phyloP scores from a whole-genome alignment of 345 rosid species.

The Aegle marmelos region DNA sequence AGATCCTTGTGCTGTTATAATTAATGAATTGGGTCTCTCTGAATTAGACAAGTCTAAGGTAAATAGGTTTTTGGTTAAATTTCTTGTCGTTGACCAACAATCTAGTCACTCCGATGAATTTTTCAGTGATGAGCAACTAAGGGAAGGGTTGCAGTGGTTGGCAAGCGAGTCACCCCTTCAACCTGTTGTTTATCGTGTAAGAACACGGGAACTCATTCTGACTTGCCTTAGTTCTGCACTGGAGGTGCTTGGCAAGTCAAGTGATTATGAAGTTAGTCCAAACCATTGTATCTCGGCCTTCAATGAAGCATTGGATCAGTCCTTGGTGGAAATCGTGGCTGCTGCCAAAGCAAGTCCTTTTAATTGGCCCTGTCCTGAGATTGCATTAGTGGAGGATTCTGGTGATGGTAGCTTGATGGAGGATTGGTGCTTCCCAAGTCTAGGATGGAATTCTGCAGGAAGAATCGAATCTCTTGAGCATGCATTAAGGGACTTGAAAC shows the following conservation, averaged over 20 bases:
- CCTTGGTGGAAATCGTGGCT: slow-evolving; percentile 41
- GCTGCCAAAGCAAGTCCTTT: slow-evolving; percentile 62
- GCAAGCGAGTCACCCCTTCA: slow-evolving; percentile 74
- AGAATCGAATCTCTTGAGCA: slow-evolving; percentile 39
- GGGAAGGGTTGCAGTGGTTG: slow-evolving; percentile 84
- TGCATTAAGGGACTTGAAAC: slow-evolving; percentile 52
- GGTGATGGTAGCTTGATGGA: slow-evolving; percentile 39
- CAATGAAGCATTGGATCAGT: slow-evolving; percentile 71
- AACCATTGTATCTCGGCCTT: slow-evolving; percentile 68
- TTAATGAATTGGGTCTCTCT: slow-evolving; percentile 54
- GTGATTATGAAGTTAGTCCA: slow-evolving; percentile 48
- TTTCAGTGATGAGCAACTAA: slow-evolving; percentile 60
- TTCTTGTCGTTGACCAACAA: slow-evolving; percentile 47
- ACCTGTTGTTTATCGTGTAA: slow-evolving; percentile 51
- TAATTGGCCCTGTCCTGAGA: slow-evolving; percentile 88
- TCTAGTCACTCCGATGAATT: slow-evolving; percentile 44
- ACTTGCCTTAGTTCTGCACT: slow-evolving; percentile 48
- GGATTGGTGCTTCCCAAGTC: slow-evolving; percentile 54
- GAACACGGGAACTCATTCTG: slow-evolving; percentile 55
- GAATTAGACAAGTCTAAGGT: slow-evolving; percentile 66
- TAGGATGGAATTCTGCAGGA: slow-evolving; percentile 66
- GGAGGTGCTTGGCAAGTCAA: slow-evolving; percentile 44
- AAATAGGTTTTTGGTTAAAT: slow-evolving; percentile 48
- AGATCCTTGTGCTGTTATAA: slow-evolving; percentile 40
- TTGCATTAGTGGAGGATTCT: slow-evolving; percentile 37